These are phyloP conservation scores for Arthrobotrys conoides DNA, from an alignment of 2,329 filamentous ascomycete species.

Conservation along the genomic window DNA sequence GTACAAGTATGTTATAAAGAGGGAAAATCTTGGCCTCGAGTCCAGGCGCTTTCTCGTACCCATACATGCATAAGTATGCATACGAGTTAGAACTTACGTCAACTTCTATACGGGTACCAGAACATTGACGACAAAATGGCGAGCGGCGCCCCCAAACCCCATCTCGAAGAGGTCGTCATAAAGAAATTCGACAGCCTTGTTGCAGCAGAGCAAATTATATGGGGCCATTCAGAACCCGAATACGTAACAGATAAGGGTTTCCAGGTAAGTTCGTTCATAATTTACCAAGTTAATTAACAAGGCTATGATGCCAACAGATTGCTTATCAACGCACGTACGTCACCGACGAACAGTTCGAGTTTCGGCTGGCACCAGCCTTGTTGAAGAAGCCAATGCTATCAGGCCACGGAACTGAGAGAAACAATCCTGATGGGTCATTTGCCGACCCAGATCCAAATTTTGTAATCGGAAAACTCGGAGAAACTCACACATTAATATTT, in stretches of 20 bases:
- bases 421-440: slow-evolving; percentile 63
- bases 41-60: too few species aligned
- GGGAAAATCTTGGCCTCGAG: too few species aligned
- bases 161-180: not conserved
- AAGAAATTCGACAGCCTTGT: slow-evolving; percentile 17
- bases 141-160: too few species aligned
- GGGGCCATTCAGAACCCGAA: slow-evolving; percentile 1
- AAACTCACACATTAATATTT: slow-evolving; percentile 66
- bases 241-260: not conserved
- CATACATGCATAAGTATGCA: not conserved
- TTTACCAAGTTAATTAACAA: not conserved
- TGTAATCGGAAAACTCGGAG: slow-evolving; percentile 64
- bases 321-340: slow-evolving; percentile 6
- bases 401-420: slow-evolving; percentile 63
- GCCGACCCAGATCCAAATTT: slow-evolving; percentile 65
- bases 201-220: slow-evolving; percentile 7
- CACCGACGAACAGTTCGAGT: slow-evolving; percentile 64
- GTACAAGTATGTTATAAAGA: too few species aligned
- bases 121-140: not conserved
- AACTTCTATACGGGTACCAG: not conserved
- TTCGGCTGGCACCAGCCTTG: slow-evolving; percentile 62
- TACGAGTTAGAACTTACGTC: not conserved
- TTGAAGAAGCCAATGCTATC: slow-evolving; percentile 62
- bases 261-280: not conserved
- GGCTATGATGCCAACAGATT: not conserved